Base-by-base conservation (phyloP, 2,329 filamentous ascomycete species). In the Penicillium decumbens region DNA sequence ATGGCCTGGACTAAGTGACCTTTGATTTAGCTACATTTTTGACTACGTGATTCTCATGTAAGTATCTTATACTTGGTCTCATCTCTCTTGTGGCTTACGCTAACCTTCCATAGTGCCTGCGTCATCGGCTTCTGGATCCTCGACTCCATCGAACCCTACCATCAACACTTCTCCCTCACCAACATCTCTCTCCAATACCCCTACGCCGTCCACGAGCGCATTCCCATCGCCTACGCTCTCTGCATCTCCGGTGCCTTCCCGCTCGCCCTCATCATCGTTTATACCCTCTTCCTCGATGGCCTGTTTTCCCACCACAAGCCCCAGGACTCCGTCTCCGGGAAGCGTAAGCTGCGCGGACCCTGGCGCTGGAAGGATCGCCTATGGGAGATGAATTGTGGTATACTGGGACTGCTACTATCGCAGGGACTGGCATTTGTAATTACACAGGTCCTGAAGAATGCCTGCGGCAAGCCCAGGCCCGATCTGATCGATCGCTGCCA, bases 371-470 rank as follows among this genome's bases (percentile, higher is more conserved):
- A 78, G 59, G 78, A 81, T 56, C 71, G 80, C 18, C 61, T 82
- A n/a, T 83, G 80, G 80, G 79, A 83, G 64, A 67, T 82, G 59
- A 83, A 83, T 58, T 82, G 80, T 57, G 80, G 80, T 2, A 73
- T 82, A 9, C 62, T 83, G 24, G 80, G 80, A n/a, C 65, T 83
- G 49, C 61, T 78, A 13, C 64, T 82, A 35, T 75, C 77, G 28
- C 76, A 80, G 48, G 76, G 72, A 12, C 66, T 76, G n/a, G 75
- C 78, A 0, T 82, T 82, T 60, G 74, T 80, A 20, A 78, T 82
- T 42, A 82, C 80, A 4, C 77, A 77, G 32, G 75, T 74, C 3
- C 60, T 83, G 59, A 83, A 83, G 65, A 82, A 79, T 59, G 76
- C 79, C 2, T 79, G 78, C 53, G 80, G 80, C 32, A 82, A 81